A percentile compares a stretch with the other conserved stretches of the same genome.
phyloP scores from a whole-genome alignment of 2,329 filamentous ascomycete genomes.

The Venturia oleaginea region DNA sequence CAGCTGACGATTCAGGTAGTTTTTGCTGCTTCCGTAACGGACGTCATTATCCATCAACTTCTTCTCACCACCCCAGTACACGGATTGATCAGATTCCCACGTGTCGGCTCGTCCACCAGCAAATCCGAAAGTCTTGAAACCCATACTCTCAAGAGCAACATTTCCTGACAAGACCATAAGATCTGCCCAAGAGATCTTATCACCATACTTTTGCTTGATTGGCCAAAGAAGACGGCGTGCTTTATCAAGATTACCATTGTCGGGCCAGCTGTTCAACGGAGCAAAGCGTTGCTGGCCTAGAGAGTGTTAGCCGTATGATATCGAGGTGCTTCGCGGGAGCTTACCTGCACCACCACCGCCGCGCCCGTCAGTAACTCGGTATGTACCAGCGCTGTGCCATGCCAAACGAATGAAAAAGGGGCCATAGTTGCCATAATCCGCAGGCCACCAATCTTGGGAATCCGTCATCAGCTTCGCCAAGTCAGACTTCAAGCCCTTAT shows the following conservation, averaged over 20 bases:
- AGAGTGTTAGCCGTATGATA: not conserved
- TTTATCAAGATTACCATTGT: slow-evolving; percentile 72
- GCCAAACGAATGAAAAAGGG: slow-evolving; percentile 72
- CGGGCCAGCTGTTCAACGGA: slow-evolving; percentile 73
- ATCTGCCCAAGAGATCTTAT: slow-evolving; percentile 75
- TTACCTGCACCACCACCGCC: slow-evolving; percentile 59
- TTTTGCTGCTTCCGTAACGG: slow-evolving; percentile 50
- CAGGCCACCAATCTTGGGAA: slow-evolving; percentile 73
- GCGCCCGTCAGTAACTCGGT: slow-evolving; percentile 64
- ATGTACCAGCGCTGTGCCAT: slow-evolving; percentile 72
- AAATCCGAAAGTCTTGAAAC: slow-evolving; percentile 64
- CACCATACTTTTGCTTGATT: slow-evolving; percentile 77
- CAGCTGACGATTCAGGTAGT: slow-evolving; percentile 49
- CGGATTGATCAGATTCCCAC: slow-evolving; percentile 66
- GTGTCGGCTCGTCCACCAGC: slow-evolving; percentile 62
- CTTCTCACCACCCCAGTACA: slow-evolving; percentile 68
- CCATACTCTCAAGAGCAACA: slow-evolving; percentile 69
- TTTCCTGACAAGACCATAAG: slow-evolving; percentile 63
- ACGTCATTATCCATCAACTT: slow-evolving; percentile 66
- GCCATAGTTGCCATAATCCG: slow-evolving; percentile 72
- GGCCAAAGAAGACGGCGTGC: slow-evolving; percentile 70
- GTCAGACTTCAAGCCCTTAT: slow-evolving; percentile 63
- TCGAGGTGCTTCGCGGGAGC: not conserved
- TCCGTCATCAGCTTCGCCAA: slow-evolving; percentile 62
- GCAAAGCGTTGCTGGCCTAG: slow-evolving; percentile 62